Evolutionary conservation across 2,329 filamentous ascomycete genomes (phyloP), one percentile per base, ranked within the genome.

Genomic region (Onygenales sp.): DNA sequence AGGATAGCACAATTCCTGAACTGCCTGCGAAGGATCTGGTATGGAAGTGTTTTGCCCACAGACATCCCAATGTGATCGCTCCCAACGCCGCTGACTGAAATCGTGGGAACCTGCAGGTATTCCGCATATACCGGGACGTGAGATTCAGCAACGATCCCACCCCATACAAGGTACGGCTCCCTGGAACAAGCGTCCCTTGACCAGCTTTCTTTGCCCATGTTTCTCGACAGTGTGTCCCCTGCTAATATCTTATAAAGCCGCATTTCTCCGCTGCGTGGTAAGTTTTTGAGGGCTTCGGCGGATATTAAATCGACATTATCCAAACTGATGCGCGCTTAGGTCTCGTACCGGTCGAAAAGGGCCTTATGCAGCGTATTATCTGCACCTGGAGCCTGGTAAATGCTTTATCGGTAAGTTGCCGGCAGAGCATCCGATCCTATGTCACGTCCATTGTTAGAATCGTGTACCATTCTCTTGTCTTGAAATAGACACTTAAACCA

Each of bases 311-410:
- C 50, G 55, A 57, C 61, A 27, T 39, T n/a, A 14, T 43, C 32
- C 14, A 36, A 44, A 10, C 41, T 39, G 36, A 50, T 31, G 9
- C n/a, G 14, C 21, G 66, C 50, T 51, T 48, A 81, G 79, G 82
- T 93, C 87, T 54, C 84, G 90, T 17, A 94, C 89, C 0, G 90
- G 90, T 17, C 81, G 87, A 52, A 95, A 95, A 70, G 89, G 89
- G 0, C 85, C 87, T 8, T 94, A 93, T 69, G 90, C 90, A 6
- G 85, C 83, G 64, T 95, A 95, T 72, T 95, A 95, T 71, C 72
- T 95, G 17, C 89, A 95, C 67, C 79, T 88, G 58, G 82, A 92
- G 66, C 89, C 90, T 9, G 74, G 74, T 27, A 74, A 78, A 50
- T 85, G 82, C 64, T 87, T 92, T 61, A 75, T 94, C 43, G 90